Percentiles rank a stretch among this genome's conserved stretches.
These are phyloP conservation scores for Liriodendron chinense DNA, from an alignment of 164 flowering plant species.

Conservation along the genomic window DNA sequence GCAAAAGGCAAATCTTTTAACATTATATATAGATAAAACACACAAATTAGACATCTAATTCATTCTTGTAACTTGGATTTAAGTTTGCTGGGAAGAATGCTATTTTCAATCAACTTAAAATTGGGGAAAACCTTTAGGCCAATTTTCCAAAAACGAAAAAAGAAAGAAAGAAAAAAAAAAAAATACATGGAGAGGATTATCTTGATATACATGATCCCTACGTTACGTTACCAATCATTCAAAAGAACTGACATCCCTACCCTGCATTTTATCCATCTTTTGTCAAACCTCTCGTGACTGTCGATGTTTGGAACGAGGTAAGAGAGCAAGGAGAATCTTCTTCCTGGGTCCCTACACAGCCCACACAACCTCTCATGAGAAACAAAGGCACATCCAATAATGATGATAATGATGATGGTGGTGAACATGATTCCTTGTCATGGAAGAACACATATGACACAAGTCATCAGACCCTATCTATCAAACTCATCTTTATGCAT, in stretches of 20 bases:
- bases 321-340: conserved; percentile 15
- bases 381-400: not conserved
- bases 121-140: not conserved
- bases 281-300: not conserved
- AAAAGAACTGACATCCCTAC: not conserved
- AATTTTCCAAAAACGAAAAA: not conserved
- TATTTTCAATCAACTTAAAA: not conserved
- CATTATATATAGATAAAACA: too few species aligned
- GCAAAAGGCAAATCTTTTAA: too few species aligned
- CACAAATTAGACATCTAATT: not conserved
- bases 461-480: too few species aligned
- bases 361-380: not conserved
- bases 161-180: not conserved
- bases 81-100: not conserved
- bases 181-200: not conserved
- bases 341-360: conserved; percentile 16
- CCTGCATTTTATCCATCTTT: not conserved
- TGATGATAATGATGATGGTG: too few species aligned
- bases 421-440: not conserved
- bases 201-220: not conserved
- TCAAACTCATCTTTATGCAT: not conserved
- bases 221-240: not conserved
- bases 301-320: conserved; percentile 14
- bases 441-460: not conserved
- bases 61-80: not conserved